Conservation (phyloP, 768 basidiomycete genomes). For the Rhodotorula diobovata region DNA sequence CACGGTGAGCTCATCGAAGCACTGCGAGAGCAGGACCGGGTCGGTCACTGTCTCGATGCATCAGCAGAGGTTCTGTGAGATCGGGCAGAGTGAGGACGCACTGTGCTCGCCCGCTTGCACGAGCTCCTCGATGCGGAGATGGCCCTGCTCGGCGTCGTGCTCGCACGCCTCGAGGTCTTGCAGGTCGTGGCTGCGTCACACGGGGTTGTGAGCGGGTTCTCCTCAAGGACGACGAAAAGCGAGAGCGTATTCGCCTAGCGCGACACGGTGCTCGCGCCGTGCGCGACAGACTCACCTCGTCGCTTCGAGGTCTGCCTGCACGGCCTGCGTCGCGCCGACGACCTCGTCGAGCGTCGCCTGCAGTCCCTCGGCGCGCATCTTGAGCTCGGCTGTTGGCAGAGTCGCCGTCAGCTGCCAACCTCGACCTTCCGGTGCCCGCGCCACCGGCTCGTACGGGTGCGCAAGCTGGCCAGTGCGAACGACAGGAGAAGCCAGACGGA, state of each 20-base stretch:
- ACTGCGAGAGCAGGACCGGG: conserved; percentile 19
- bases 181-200: conserved; percentile 17
- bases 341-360: conserved; percentile 33
- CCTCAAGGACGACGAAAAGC: too few species aligned
- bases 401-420: neutral
- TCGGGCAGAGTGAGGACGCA: neutral
- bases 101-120: conserved; percentile 21
- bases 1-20: conserved; percentile 35
- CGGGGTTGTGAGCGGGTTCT: neutral
- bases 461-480: too few species aligned
- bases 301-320: conserved; percentile 36
- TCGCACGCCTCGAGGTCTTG: conserved; percentile 42
- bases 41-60: conserved; percentile 15
- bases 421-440: too few species aligned
- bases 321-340: conserved; percentile 17
- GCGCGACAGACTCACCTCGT: conserved; percentile 16
- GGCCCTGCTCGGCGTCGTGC: conserved; percentile 36
- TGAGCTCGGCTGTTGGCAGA: conserved; percentile 23
- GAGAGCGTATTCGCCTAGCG: too few species aligned
- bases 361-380: conserved; percentile 11
- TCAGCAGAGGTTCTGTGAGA: neutral
- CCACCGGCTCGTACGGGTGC: too few species aligned
- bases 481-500: neutral
- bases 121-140: conserved; percentile 34
- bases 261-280: too few species aligned